A percentile compares a stretch with the other conserved stretches of the same genome.
Conservation (phyloP, 345 rosid species). For the Microthlaspi erraticum region DNA sequence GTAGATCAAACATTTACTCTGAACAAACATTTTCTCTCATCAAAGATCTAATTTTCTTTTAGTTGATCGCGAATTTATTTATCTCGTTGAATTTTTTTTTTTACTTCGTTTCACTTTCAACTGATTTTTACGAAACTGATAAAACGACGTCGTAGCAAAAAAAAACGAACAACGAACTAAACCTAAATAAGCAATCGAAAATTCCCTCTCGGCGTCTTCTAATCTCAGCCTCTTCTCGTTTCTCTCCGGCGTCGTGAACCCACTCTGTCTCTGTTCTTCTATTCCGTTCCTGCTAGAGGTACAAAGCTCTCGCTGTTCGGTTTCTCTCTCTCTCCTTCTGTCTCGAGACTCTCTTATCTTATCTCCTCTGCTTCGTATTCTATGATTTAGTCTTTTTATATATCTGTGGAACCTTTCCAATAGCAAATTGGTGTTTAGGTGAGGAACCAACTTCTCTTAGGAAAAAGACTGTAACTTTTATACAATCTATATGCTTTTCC, state of each 20-base stretch:
- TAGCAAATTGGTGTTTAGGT: slow-evolving; percentile 7
- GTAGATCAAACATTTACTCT: no score
- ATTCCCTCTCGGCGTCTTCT: slow-evolving; percentile 10
- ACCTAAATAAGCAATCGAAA: slow-evolving; percentile 17
- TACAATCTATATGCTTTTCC: neutral
- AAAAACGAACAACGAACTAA: neutral
- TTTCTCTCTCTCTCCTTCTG: neutral
- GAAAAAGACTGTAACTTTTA: neutral
- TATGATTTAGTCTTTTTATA: slow-evolving; percentile 7
- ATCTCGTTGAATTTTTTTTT: no score
- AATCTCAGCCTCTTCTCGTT: slow-evolving; percentile 1
- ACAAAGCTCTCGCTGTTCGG: slow-evolving; percentile 16
- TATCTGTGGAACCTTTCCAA: neutral
- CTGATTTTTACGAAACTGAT: no score
- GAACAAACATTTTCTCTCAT: no score
- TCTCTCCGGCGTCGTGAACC: slow-evolving; percentile 15
- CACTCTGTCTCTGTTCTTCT: neutral
- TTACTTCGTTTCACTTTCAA: neutral
- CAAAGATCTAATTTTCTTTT: no score
- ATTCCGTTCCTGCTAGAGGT: neutral
- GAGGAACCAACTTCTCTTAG: slow-evolving; percentile 10
- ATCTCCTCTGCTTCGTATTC: slow-evolving; percentile 25
- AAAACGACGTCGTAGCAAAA: neutral
- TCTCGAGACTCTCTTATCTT: neutral
- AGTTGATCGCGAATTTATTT: no score